A percentile compares a stretch with the other conserved stretches of the same genome.
These are phyloP conservation scores for Kazachstania taianensis DNA, from an alignment of 805 yeast genomes.

Conservation along the genomic window DNA sequence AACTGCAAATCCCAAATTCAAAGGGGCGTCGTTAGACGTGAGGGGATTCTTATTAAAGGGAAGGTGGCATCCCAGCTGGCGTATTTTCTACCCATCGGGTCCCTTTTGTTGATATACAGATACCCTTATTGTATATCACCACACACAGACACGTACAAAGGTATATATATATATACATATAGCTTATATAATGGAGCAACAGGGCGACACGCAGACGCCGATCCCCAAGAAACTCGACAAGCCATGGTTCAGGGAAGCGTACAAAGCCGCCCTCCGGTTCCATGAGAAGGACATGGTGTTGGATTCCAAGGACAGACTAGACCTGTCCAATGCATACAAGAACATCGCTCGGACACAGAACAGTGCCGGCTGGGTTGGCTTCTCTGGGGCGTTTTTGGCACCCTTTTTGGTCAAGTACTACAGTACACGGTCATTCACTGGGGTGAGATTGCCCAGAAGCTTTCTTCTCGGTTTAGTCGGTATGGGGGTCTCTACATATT, in stretches of 20 bases:
- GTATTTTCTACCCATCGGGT: too few species aligned
- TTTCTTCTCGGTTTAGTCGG: conserved; percentile 35
- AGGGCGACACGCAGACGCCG: too few species aligned
- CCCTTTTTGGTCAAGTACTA: conserved; percentile 34
- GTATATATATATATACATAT: too few species aligned
- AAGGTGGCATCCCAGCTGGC: too few species aligned
- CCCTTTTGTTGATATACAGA: too few species aligned
- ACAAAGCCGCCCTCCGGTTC: conserved; percentile 36
- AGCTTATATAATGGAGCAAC: too few species aligned
- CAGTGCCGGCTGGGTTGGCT: conserved; percentile 33
- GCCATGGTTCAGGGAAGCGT: conserved; percentile 32
- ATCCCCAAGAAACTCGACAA: conserved; percentile 9
- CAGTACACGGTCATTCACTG: conserved; percentile 27
- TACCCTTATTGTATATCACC: too few species aligned
- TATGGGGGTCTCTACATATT: conserved; percentile 29
- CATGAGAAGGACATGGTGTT: conserved; percentile 40
- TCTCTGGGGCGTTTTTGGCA: conserved; percentile 32
- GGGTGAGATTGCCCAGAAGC: conserved; percentile 34
- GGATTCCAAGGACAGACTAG: conserved; percentile 33
- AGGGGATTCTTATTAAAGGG: too few species aligned
- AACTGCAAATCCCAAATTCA: too few species aligned
- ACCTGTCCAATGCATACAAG: conserved; percentile 32
- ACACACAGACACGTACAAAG: too few species aligned
- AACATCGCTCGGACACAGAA: conserved; percentile 29
- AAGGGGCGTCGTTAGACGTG: too few species aligned